These are phyloP conservation scores for Solanum paucissectum DNA, from an alignment of 257 asterid species.

Conservation along the genomic window DNA sequence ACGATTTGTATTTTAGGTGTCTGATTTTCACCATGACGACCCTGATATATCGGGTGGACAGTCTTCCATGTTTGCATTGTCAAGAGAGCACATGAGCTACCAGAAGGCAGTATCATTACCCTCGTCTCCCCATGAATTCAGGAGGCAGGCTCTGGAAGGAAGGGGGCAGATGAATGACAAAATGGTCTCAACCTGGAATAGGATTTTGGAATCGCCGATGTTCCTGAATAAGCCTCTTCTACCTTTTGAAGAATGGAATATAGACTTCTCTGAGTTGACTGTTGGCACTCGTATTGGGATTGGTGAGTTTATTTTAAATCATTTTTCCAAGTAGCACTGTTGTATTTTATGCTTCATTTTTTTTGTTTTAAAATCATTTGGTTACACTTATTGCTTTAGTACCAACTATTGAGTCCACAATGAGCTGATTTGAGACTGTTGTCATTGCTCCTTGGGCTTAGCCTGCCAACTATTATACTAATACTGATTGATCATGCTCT, in stretches of 20 bases:
- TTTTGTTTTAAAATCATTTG: background rate
- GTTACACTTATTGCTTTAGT: background rate
- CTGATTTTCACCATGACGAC: slow-evolving; percentile 18
- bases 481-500: background rate
- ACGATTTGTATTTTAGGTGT: slow-evolving; percentile 1
- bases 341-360: background rate
- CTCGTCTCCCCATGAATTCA: slow-evolving; percentile 85
- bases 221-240: slow-evolving; percentile 72
- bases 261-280: slow-evolving; percentile 77
- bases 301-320: slow-evolving; percentile 40
- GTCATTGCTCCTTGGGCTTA: background rate
- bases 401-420: background rate
- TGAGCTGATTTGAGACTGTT: background rate
- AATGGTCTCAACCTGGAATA: slow-evolving; percentile 75
- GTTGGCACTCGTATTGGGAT: slow-evolving; percentile 96
- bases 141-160: slow-evolving; percentile 36
- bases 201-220: slow-evolving; percentile 64
- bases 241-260: slow-evolving; percentile 91
- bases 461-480: background rate
- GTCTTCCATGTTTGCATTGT: slow-evolving; percentile 19
- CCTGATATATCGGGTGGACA: slow-evolving; percentile 22
- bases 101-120: slow-evolving; percentile 82
- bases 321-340: background rate
- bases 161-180: slow-evolving; percentile 40
- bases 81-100: slow-evolving; percentile 21